Evolutionary conservation across 2,329 filamentous ascomycete genomes (phyloP), one percentile per base, ranked within the genome.

Genomic region (Cladosporium sp.): DNA sequence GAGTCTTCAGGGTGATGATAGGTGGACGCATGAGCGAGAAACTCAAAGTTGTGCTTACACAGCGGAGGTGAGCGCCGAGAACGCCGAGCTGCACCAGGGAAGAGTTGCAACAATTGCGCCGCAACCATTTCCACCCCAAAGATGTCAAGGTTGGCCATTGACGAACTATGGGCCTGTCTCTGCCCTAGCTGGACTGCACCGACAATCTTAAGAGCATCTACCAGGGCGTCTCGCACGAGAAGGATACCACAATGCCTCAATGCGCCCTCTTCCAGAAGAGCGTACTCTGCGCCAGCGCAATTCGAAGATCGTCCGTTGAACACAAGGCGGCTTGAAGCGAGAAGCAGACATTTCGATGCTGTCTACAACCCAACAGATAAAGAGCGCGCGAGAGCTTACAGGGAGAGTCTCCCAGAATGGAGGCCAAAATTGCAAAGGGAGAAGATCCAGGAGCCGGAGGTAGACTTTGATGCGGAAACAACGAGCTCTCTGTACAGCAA

Each of bases 401-500:
- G 40, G 37, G 36, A 42, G 19, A 34, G 36, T 15, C 8, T 44
- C 8, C 36, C 50, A 9, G 4, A 19, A 6, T 42, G 50, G 28
- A 36, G 28, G 19, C 17, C 51, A 40, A 20, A 20, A 7, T 6
- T 34, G 10, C 47, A 37, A 28, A 45, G 42, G 19, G 20, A 36
- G n/a, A 19, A 17, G 32, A 25, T 47, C n/a, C 10, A 45, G 20
- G 28, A 55, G 40, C 52, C 40, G 5, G 40, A 22, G 13, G 52
- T 55, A 3, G 52, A 47, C 15, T 37, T 47, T 15, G 17, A 32
- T 28, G 10, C 52, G 3, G 39, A 35, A 10, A 19, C 28, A 8
- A 69, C 63, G 15, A 61, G 61, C 4, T 68, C 71, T 3, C 71
- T 84, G 13, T 80, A 83, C 61, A 76, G 78, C n/a, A 68, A 74